A percentile compares a stretch with the other conserved stretches of the same genome.
phyloP scores from a whole-genome alignment of 495 filamentous ascomycete genomes.

The Neurospora cerealis region DNA sequence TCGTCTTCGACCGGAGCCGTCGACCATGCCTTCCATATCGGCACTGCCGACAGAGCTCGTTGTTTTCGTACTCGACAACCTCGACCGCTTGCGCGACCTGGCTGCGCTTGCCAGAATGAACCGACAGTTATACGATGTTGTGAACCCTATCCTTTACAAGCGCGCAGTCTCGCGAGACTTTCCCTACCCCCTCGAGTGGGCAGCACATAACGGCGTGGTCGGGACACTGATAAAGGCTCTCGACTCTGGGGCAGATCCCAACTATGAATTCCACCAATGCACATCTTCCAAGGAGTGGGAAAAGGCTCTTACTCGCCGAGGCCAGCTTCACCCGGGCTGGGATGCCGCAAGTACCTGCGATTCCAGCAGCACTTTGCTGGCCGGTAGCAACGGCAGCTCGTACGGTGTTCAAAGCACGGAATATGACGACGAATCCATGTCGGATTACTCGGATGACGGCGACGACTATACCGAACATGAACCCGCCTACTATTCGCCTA shows the following conservation, averaged over 20 bases:
- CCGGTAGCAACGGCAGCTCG: neutral
- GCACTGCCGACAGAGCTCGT: slow-evolving; percentile 20
- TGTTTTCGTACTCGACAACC: slow-evolving; percentile 15
- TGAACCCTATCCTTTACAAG: slow-evolving; percentile 18
- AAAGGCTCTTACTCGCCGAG: neutral
- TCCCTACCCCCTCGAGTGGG: slow-evolving; percentile 20
- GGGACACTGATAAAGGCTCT: slow-evolving; percentile 16
- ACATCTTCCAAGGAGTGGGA: slow-evolving; percentile 10
- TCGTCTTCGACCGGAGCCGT: neutral
- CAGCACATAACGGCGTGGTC: slow-evolving; percentile 13
- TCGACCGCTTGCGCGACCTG: slow-evolving; percentile 15
- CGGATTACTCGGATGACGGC: slow-evolving; percentile 1
- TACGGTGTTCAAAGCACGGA: slow-evolving; percentile 1
- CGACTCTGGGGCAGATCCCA: slow-evolving; percentile 15
- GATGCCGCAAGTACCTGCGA: neutral
- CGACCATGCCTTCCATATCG: slow-evolving; percentile 1
- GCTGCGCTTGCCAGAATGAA: slow-evolving; percentile 15
- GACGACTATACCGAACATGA: neutral
- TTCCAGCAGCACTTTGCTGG: neutral
- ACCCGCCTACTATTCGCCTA: neutral
- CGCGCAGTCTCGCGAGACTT: slow-evolving; percentile 8
- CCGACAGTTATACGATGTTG: slow-evolving; percentile 11
- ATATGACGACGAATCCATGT: slow-evolving; percentile 8
- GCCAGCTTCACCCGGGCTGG: neutral
- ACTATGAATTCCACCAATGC: slow-evolving; percentile 13